Base-by-base conservation (phyloP, 805 yeast genomes). In the Sugiyamaella lignohabitans region DNA sequence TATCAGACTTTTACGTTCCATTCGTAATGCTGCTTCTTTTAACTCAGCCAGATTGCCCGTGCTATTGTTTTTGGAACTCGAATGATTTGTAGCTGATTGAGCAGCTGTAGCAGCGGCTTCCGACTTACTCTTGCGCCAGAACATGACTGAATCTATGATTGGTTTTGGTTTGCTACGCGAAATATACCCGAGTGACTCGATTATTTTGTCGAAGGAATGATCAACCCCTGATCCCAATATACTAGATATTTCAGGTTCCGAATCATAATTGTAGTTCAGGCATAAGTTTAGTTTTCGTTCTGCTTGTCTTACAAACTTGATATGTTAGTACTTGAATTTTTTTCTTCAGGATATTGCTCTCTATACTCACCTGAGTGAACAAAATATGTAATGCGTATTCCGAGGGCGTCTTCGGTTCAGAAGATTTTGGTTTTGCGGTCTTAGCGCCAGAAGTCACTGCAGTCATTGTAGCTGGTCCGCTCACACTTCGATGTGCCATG, bases 131-230 rank as follows among this genome's bases (percentile, higher is more conserved):
- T 91, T 87, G 50, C 98, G 75, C 99, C 99, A 93, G 61, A 86
- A 89, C 98, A 93, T 89, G 50, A 93, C 95, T 4, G 95, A 87
- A 63, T 93, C 99, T 29, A 94, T 88, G 1, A 93, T 96, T 0
- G 96, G 95, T 59, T 87, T 89, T 0, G 98, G 97, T 54, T 87
- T 86, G 21, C 82, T 74, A 47, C 87, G 75, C 1, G 98, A 94
- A 34, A 93, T 86, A 61, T 86, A 86, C 5, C 98, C 98, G 46
- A 93, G 68, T 0, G 96, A 84, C 14, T 79, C 79, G 18, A 94
- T 78, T 44, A 88, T 85, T 57, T 84, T 79, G 64, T 93, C 98
- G 61, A 93, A 91, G 18, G 76, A 78, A 0, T 84, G 81, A 59
- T 93, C 98, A 1, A 78, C 80, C 1, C 97, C 97, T 59, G 84